Percentiles rank a stretch among this genome's conserved stretches.
Evolutionary conservation across 2,329 filamentous ascomycete species (phyloP).

Genomic region (Fonsecaea nubica): DNA sequence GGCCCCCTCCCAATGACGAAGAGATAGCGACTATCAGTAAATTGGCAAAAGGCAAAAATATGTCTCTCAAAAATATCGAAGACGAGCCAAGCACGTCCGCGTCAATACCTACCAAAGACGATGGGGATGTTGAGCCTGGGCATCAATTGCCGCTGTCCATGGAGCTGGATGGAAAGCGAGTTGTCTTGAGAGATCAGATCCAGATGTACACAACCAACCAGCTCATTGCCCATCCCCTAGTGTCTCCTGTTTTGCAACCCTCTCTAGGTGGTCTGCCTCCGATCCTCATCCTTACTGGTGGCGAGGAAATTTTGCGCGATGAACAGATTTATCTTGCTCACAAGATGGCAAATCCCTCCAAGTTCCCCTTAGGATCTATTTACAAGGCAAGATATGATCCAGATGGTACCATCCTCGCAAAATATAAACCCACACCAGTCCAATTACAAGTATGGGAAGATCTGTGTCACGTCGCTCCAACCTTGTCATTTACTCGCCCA

Average conservation of each 20-base stretch:
- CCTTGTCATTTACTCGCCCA: conserved; percentile 92
- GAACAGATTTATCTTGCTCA: conserved; percentile 96
- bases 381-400: conserved; percentile 69
- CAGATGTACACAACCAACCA: conserved; percentile 87
- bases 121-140: conserved; percentile 38
- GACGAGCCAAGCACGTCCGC: background rate
- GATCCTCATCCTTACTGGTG: conserved; percentile 82
- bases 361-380: conserved; percentile 72
- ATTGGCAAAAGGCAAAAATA: conserved; percentile 49
- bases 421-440: conserved; percentile 83
- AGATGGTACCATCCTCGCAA: conserved; percentile 60
- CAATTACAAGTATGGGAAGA: conserved; percentile 97
- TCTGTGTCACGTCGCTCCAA: conserved; percentile 88
- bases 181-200: conserved; percentile 87
- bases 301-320: conserved; percentile 86
- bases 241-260: conserved; percentile 86
- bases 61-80: conserved; percentile 51
- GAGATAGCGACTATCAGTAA: conserved; percentile 62
- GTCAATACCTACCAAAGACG: conserved; percentile 12
- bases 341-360: conserved; percentile 83
- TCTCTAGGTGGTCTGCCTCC: conserved; percentile 90
- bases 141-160: conserved; percentile 62
- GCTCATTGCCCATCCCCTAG: conserved; percentile 82
- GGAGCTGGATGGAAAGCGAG: conserved; percentile 70
- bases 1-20: conserved; percentile 87